These are phyloP conservation scores for Hypoxylon intermedium DNA, from an alignment of 495 filamentous ascomycete genomes.

Conservation along the genomic window DNA sequence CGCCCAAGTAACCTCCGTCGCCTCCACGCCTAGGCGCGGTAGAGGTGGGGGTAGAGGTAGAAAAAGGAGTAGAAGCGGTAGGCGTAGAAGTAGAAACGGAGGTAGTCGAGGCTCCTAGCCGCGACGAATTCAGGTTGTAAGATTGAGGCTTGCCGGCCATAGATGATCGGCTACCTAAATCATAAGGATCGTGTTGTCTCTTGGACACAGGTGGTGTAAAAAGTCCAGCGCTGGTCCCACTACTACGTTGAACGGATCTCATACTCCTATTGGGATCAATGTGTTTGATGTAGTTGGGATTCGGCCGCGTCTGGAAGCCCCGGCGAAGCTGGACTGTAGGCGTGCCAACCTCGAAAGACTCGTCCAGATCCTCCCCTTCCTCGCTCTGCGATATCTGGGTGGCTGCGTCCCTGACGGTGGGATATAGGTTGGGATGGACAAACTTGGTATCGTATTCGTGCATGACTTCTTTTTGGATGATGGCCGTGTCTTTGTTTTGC, in stretches of 20 bases:
- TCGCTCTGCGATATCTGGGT: constrained; percentile 68
- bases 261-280: constrained; percentile 69
- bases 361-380: constrained; percentile 51
- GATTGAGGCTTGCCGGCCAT: constrained; percentile 23
- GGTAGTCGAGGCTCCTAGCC: constrained; percentile 20
- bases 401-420: constrained; percentile 80
- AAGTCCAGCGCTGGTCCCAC: constrained; percentile 36
- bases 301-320: constrained; percentile 85
- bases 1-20: constrained; percentile 76
- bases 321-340: constrained; percentile 80
- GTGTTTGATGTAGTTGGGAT: constrained; percentile 83
- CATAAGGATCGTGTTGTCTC: constrained; percentile 23
- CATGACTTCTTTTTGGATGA: constrained; percentile 90
- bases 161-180: constrained; percentile 21
- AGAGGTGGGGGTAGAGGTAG: constrained; percentile 14
- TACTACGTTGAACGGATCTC: constrained; percentile 18
- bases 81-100: constrained; percentile 25
- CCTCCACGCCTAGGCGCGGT: constrained; percentile 6
- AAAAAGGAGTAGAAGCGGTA: constrained; percentile 10
- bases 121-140: constrained; percentile 31
- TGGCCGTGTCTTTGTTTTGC: constrained; percentile 79
- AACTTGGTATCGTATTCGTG: constrained; percentile 96
- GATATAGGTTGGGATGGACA: constrained; percentile 87
- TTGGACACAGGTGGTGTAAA: constrained; percentile 44
- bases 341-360: constrained; percentile 72